A percentile compares a stretch with the other conserved stretches of the same genome.
phyloP scores from a whole-genome alignment of 805 yeast species.

The Candida sithepensis region DNA sequence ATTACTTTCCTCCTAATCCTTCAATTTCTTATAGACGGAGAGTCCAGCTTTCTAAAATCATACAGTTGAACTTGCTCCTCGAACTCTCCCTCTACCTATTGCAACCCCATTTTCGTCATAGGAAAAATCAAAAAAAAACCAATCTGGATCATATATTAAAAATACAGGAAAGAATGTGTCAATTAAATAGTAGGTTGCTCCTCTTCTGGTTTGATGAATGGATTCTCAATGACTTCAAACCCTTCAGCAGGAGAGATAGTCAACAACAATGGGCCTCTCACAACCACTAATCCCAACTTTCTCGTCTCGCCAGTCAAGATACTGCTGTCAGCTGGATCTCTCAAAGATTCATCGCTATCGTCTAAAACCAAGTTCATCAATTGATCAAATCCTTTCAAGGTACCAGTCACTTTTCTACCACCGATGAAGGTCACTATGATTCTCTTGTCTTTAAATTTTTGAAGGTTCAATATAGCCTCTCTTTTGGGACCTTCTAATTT shows the following conservation, averaged over 20 bases:
- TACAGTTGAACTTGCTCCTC: no score
- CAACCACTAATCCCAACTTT: conserved; percentile 72
- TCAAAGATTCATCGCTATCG: conserved; percentile 60
- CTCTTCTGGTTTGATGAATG: conserved; percentile 37
- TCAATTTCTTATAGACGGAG: no score
- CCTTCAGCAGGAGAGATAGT: conserved; percentile 76
- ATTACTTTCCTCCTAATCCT: no score
- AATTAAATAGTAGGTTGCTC: conserved; percentile 8
- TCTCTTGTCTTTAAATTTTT: conserved; percentile 67
- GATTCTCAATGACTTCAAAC: conserved; percentile 65
- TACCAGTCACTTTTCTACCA: conserved; percentile 75
- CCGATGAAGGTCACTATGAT: conserved; percentile 80
- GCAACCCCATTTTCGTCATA: no score
- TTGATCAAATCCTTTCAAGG: conserved; percentile 79
- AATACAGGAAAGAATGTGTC: background rate
- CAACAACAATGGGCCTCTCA: conserved; percentile 77
- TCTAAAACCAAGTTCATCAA: conserved; percentile 76
- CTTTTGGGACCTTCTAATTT: conserved; percentile 74
- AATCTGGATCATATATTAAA: background rate
- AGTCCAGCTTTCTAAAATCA: no score
- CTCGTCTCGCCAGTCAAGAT: conserved; percentile 55
- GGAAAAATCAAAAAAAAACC: no score
- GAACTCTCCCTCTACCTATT: no score
- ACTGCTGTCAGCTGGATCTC: conserved; percentile 63
- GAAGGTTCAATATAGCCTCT: conserved; percentile 82